Conservation (phyloP, 148 eudicot species). For the Cornus florida region DNA sequence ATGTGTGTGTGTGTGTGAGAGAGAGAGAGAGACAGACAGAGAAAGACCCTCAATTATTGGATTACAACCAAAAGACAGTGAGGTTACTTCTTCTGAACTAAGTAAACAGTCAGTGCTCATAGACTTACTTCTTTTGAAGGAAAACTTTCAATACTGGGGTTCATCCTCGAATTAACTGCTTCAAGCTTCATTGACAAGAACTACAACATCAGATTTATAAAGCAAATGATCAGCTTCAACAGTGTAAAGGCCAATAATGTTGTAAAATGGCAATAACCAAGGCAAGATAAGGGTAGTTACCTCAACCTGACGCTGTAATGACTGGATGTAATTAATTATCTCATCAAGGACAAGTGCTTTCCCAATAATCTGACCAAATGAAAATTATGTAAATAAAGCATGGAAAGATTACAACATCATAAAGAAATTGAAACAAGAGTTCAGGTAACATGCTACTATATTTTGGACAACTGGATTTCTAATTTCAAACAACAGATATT, state of each 20-base stretch:
- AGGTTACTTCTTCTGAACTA: not conserved
- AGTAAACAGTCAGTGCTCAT: not conserved
- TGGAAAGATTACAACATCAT: not conserved
- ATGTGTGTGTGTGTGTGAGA: no score
- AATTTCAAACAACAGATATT: no score
- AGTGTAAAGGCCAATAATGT: not conserved
- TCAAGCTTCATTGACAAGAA: constrained; percentile 95
- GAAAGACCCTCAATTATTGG: not conserved
- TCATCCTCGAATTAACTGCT: constrained; percentile 72
- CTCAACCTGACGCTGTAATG: constrained; percentile 87
- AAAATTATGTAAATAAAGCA: not conserved
- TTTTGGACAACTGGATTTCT: no score
- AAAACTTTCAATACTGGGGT: constrained; percentile 48
- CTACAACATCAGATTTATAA: constrained; percentile 31
- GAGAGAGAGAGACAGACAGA: no score
- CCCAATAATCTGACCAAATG: constrained; percentile 63
- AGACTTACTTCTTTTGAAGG: constrained; percentile 72
- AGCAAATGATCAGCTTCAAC: not conserved
- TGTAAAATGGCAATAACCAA: not conserved
- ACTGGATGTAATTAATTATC: constrained; percentile 81
- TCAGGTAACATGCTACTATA: no score
- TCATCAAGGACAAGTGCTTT: constrained; percentile 92
- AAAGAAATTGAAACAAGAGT: no score
- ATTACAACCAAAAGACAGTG: not conserved
- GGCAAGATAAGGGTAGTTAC: constrained; percentile 24